Percentiles rank a stretch among this genome's conserved stretches.
Conservation (phyloP, 805 yeast genomes). For the Ogataea naganishii region DNA sequence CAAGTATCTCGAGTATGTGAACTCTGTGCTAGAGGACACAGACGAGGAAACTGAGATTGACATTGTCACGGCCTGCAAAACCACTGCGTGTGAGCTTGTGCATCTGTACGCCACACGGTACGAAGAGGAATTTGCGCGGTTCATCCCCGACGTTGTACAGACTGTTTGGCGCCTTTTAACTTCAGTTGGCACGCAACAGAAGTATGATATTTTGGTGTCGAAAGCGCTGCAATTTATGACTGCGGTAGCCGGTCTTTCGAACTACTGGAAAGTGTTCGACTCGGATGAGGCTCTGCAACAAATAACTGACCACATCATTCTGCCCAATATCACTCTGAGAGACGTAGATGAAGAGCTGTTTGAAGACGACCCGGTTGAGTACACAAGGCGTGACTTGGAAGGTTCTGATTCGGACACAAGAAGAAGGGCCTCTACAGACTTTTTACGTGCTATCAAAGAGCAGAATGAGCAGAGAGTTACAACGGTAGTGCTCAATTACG, state of each 20-base stretch:
- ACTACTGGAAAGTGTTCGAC: constrained; percentile 57
- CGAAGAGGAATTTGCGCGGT: constrained; percentile 81
- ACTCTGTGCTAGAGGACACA: constrained; percentile 44
- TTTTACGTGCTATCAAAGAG: constrained; percentile 76
- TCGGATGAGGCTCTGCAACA: constrained; percentile 56
- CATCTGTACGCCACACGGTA: constrained; percentile 84
- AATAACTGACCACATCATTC: constrained; percentile 71
- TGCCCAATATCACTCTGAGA: constrained; percentile 83
- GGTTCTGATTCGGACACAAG: constrained; percentile 93
- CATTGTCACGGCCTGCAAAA: constrained; percentile 59
- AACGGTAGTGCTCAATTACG: constrained; percentile 61
- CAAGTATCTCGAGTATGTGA: constrained; percentile 62
- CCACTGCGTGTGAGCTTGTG: constrained; percentile 77
- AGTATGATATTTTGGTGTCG: constrained; percentile 78
- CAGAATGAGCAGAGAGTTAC: constrained; percentile 71
- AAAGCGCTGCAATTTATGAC: constrained; percentile 76
- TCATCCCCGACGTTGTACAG: constrained; percentile 70
- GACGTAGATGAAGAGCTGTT: constrained; percentile 86
- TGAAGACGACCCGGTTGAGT: constrained; percentile 96
- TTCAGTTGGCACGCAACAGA: constrained; percentile 57
- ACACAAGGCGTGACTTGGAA: constrained; percentile 85
- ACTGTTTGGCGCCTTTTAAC: constrained; percentile 74
- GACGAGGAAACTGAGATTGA: constrained; percentile 66
- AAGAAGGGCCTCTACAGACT: constrained; percentile 88
- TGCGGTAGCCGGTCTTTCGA: constrained; percentile 64